phyloP scores from a whole-genome alignment of 352 stramenopile species.

The Elongisporangium undulatum region DNA sequence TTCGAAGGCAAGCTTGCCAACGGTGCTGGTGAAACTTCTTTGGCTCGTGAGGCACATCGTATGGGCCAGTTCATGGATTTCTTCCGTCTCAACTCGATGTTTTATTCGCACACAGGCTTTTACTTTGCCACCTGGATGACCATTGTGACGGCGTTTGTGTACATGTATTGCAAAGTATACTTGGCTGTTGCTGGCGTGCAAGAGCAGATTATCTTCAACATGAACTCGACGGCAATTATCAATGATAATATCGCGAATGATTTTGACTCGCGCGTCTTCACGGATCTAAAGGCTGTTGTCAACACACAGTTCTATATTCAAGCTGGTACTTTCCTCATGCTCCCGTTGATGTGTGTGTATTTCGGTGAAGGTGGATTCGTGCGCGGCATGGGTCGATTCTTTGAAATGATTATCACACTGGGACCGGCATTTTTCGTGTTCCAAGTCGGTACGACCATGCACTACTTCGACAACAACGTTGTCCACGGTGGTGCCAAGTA shows the following conservation, averaged over 20 bases:
- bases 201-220: slow-evolving; percentile 54
- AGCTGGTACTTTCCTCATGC: slow-evolving; percentile 64
- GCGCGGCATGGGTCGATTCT: slow-evolving; percentile 55
- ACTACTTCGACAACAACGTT: slow-evolving; percentile 83
- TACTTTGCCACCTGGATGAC: slow-evolving; percentile 83
- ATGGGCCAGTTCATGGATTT: slow-evolving; percentile 84
- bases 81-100: slow-evolving; percentile 82
- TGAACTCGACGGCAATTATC: slow-evolving; percentile 65
- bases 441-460: slow-evolving; percentile 79
- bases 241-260: slow-evolving; percentile 43
- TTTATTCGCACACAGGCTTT: slow-evolving; percentile 81
- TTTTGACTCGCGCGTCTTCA: slow-evolving; percentile 56
- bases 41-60: slow-evolving; percentile 68
- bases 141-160: slow-evolving; percentile 78
- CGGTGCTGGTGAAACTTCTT: slow-evolving; percentile 61
- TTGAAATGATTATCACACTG: slow-evolving; percentile 73
- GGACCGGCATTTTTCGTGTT: slow-evolving; percentile 78
- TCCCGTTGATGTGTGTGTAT: slow-evolving; percentile 72
- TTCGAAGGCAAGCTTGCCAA: slow-evolving; percentile 80
- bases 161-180: slow-evolving; percentile 85
- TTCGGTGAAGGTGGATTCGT: slow-evolving; percentile 67
- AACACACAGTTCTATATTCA: slow-evolving; percentile 86
- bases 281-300: slow-evolving; percentile 55
- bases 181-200: slow-evolving; percentile 61
- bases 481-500: slow-evolving; percentile 74